Conservation (phyloP, 441 rosid genomes). For the Gossypium davidsonii region DNA sequence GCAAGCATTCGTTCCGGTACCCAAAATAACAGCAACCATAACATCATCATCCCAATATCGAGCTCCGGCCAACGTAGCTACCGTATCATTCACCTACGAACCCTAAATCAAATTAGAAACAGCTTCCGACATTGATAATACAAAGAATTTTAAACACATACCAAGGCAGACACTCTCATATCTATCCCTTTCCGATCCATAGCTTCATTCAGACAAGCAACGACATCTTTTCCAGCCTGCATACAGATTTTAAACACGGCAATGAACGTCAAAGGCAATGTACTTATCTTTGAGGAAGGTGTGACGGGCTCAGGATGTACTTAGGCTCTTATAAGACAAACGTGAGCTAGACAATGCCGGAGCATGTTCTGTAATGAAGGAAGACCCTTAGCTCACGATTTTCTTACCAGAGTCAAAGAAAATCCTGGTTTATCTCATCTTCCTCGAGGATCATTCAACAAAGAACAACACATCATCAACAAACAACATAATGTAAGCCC, state of each 20-base stretch:
- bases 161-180: conserved; percentile 82
- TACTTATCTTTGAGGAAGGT: background rate
- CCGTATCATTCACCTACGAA: conserved; percentile 71
- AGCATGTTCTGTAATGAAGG: background rate
- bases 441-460: background rate
- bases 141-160: conserved; percentile 20
- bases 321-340: background rate
- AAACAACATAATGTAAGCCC: background rate
- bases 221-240: conserved; percentile 75
- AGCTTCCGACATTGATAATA: background rate
- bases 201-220: conserved; percentile 82
- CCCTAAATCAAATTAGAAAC: conserved; percentile 6
- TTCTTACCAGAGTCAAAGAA: too few species aligned
- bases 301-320: background rate
- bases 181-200: conserved; percentile 60
- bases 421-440: background rate
- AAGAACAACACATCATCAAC: background rate
- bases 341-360: background rate
- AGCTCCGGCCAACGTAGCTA: conserved; percentile 82
- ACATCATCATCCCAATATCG: conserved; percentile 84
- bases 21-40: conserved; percentile 83
- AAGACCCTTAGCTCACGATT: background rate
- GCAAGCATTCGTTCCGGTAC: conserved; percentile 92
- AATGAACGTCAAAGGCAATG: background rate
- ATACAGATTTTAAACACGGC: conserved; percentile 2